Evolutionary conservation across 2,329 filamentous ascomycete species (phyloP).

Genomic region (Penicillium sp.): DNA sequence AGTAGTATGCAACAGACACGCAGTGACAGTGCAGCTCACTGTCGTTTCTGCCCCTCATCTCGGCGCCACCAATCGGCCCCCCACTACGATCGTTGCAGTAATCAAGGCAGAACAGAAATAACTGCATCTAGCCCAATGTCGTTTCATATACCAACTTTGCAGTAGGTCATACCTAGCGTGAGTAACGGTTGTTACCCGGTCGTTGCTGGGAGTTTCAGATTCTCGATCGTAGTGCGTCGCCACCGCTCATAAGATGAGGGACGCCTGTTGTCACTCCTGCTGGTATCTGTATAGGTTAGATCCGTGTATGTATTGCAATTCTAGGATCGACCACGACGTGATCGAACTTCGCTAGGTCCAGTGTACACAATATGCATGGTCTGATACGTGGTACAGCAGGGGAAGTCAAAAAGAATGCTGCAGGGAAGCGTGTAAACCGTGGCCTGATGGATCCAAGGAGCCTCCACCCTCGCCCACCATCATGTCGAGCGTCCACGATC

Average conservation of each 20-base stretch:
- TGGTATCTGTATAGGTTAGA: too few relatives aligned
- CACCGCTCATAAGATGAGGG: background rate
- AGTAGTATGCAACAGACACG: background rate
- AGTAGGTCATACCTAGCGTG: constrained; percentile 3
- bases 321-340: too few relatives aligned
- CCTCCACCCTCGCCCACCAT: background rate
- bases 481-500: background rate
- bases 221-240: constrained; percentile 4
- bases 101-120: constrained; percentile 9
- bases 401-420: too few relatives aligned
- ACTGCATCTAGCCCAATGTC: background rate
- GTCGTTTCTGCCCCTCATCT: background rate
- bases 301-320: too few relatives aligned
- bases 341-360: too few relatives aligned
- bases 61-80: background rate
- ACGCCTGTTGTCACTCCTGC: background rate
- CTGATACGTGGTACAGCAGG: too few relatives aligned
- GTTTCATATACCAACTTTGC: constrained; percentile 14
- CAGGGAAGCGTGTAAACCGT: background rate
- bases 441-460: background rate
- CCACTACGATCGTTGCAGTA: background rate
- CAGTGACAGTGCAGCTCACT: background rate
- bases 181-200: constrained; percentile 6
- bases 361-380: too few relatives aligned
- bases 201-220: constrained; percentile 14